Evolutionary conservation across 140 eudicot genomes (phyloP), one percentile per base, ranked within the genome.

Genomic region (Anethum foeniculum): DNA sequence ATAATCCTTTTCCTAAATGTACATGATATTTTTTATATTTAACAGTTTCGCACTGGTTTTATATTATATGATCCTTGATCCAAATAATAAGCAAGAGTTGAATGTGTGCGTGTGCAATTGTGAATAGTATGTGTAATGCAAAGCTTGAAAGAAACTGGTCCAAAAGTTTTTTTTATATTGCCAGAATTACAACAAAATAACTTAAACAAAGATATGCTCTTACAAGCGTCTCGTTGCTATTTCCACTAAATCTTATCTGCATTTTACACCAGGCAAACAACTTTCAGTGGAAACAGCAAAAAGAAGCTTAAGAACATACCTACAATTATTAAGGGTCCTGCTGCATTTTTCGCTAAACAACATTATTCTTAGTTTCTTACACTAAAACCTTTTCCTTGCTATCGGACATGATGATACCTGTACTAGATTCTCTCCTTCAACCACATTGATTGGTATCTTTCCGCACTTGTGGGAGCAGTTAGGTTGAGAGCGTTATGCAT

Each of bases 401-500:
- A 23, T 72, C 32, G 0, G 19, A 71, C 15, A 18, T 68, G 13
- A 18, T 38, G 47, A 16, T 38, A 14, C 34, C 64, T 32, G 38
- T 69, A 39, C 36, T 67, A 43, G 8, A 5, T 11, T 19, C 75
- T 81, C 9, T 90, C 90, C 14, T 81, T 82, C 60, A 32, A 15
- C 74, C 74, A 68, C 74, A 15, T 68, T 32, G 74, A 62, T 82
- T 88, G 84, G 36, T 88, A 86, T 6, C 36, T 21, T 30, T 67
- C 82, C 7, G 95, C 92, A 75, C 85, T 89, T 3, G 58, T 41
- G 41, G 93, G 89, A 1, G 85, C 84, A 21, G 90, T 81, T 46
- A 86, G 16, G 78, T 90, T 83, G 77, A 90, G 83, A 3, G 97
- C 97, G 71, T 87, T 88, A 82, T 84, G 87, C 12, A 93, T 68